Evolutionary conservation across 1,284 basidiomycete genomes (phyloP).

Genomic region (Cystobasidium pallidum): DNA sequence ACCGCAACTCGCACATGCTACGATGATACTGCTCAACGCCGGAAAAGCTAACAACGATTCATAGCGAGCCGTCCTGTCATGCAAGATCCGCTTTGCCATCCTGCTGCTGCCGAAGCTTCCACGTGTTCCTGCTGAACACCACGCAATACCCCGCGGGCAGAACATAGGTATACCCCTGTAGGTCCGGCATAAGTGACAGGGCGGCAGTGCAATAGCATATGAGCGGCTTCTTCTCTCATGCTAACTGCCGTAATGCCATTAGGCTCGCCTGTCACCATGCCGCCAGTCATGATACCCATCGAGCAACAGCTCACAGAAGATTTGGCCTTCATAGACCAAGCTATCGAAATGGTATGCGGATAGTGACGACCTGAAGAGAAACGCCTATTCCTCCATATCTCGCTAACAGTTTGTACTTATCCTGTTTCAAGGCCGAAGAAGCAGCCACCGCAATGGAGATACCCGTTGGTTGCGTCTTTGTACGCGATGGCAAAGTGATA

Average conservation of each 20-base stretch:
- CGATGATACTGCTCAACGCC: too few species aligned
- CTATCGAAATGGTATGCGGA: slow-evolving; percentile 51
- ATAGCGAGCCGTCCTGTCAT: not conserved
- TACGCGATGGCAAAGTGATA: slow-evolving; percentile 74
- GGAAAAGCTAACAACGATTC: not conserved
- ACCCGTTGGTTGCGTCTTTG: slow-evolving; percentile 95
- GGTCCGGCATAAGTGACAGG: too few species aligned
- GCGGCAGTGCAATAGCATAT: too few species aligned
- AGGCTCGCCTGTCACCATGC: slow-evolving; percentile 41
- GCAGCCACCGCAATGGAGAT: slow-evolving; percentile 85
- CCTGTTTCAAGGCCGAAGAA: slow-evolving; percentile 62
- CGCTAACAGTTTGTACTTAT: not conserved
- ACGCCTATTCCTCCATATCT: not conserved
- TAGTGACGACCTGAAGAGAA: too few species aligned
- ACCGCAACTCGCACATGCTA: not conserved
- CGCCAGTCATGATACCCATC: slow-evolving; percentile 50
- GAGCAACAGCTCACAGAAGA: slow-evolving; percentile 50
- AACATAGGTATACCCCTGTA: not conserved
- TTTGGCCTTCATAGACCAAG: slow-evolving; percentile 53
- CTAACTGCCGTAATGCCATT: too few species aligned
- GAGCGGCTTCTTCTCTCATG: too few species aligned
- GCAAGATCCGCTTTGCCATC: not conserved
- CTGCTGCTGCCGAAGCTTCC: not conserved
- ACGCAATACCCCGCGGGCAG: not conserved
- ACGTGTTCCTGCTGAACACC: not conserved